Conservation (phyloP, 2,329 filamentous ascomycete genomes). For the Fusarium phyllophilum region DNA sequence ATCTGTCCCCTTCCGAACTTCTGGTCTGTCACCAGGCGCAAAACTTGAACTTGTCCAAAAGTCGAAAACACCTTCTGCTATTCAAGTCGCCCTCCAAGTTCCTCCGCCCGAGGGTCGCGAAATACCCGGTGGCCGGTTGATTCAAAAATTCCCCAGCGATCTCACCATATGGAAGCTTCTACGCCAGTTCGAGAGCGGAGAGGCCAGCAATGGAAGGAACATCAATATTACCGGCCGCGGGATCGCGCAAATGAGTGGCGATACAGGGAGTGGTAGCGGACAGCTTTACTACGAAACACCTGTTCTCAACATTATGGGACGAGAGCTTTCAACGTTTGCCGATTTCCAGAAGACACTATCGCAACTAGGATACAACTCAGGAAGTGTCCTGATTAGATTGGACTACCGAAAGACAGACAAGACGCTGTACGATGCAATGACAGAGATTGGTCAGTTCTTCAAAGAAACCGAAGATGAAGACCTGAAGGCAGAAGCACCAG, state of each 20-base stretch:
- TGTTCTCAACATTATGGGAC: conserved; percentile 82
- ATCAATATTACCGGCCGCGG: conserved; percentile 88
- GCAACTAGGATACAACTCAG: conserved; percentile 87
- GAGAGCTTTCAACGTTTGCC: conserved; percentile 78
- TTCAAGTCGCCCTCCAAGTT: conserved; percentile 89
- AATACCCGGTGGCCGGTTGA: conserved; percentile 73
- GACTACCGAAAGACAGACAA: conserved; percentile 79
- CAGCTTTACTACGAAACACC: conserved; percentile 90
- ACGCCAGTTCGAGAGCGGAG: conserved; percentile 86
- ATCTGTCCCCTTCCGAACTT: conserved; percentile 83
- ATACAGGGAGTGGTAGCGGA: conserved; percentile 68
- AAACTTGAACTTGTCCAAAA: conserved; percentile 92
- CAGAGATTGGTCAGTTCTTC: conserved; percentile 81
- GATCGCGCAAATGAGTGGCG: conserved; percentile 69
- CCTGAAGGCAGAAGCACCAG: conserved; percentile 13
- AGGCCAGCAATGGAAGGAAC: conserved; percentile 67
- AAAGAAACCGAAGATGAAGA: conserved; percentile 56
- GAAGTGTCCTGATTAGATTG: conserved; percentile 81
- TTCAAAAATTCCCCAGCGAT: conserved; percentile 88
- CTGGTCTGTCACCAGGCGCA: conserved; percentile 84
- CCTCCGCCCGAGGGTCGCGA: conserved; percentile 75
- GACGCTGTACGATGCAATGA: conserved; percentile 87
- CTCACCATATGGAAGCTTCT: conserved; percentile 90
- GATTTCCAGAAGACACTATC: conserved; percentile 91
- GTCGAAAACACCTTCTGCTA: conserved; percentile 84